Evolutionary conservation across 108 stramenopile genomes (phyloP), one percentile per base, ranked within the genome.

Genomic region (Discostella pseudostelligera): DNA sequence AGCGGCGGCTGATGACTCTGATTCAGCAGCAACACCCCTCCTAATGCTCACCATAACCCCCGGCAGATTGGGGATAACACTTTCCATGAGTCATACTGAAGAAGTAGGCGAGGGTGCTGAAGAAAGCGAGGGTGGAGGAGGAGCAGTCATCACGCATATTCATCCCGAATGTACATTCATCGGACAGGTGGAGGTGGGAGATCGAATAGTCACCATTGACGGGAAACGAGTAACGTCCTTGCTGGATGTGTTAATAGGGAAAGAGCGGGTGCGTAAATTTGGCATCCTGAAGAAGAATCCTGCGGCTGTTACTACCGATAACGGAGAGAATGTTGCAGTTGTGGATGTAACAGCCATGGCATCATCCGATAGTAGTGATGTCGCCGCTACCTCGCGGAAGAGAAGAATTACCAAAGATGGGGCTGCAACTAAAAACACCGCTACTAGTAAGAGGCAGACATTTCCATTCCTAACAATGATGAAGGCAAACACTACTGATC

Each of bases 161-260:
- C 45, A 62, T 35, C 25, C 9, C 0, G 62, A 45, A 16, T 62
- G 62, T 36, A 62, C 62, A 32, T 62, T 62, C 25, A 20, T 24
- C n/a, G 39, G 40, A 14, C 62, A 62, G 28, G 35, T 62, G 10
- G 46, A 50, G 26, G 45, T 47, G n/a, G 62, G 62, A 6, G 62
- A 62, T 48, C 45, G 44, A 9, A 62, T 62, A 12, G 46, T 62
- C 11, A 62, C 62, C 0, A 62, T 62, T 37, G 62, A 62, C 11
- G 62, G 62, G 45, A 1, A 6, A 4, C 47, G 32, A 28, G 29
- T 62, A 14, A 32, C 28, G 20, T 28, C 12, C 20, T 14, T 62
- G 5, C 12, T 20, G 9, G 62, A 62, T 50, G 12, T 47, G 19
- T 8, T 36, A 17, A 25, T 47, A 6, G 45, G 45, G 26, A 62